phyloP scores from a whole-genome alignment of 2,329 filamentous ascomycete species.

The Cordyceps farinosa region DNA sequence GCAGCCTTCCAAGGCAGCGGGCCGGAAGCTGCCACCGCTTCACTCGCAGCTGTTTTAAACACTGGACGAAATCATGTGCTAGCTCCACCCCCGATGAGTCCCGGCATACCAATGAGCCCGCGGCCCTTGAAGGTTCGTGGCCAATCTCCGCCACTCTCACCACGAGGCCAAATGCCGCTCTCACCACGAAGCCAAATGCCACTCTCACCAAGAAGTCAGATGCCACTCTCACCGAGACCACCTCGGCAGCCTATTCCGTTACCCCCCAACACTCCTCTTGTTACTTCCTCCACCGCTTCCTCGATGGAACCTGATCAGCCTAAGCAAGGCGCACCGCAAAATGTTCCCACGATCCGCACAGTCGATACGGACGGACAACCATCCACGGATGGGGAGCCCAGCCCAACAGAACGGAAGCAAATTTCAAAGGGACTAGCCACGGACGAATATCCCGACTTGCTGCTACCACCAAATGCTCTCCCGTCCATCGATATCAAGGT shows the following conservation, averaged over 20 bases:
- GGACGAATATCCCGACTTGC: constrained; percentile 80
- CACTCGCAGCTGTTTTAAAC: constrained; percentile 51
- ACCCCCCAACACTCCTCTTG: constrained; percentile 61
- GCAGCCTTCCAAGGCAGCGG: constrained; percentile 19
- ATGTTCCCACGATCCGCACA: constrained; percentile 15
- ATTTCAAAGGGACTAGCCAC: constrained; percentile 77
- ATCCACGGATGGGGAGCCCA: constrained; percentile 29
- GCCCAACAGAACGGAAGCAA: constrained; percentile 42
- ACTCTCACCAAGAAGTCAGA: constrained; percentile 32
- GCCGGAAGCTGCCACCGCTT: constrained; percentile 42
- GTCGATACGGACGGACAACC: constrained; percentile 35
- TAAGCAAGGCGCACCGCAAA: constrained; percentile 10
- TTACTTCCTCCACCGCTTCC: constrained; percentile 47
- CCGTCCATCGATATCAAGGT: constrained; percentile 82
- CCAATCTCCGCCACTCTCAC: constrained; percentile 66
- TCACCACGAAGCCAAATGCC: constrained; percentile 32
- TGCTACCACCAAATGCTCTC: constrained; percentile 84
- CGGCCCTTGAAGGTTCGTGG: constrained; percentile 53
- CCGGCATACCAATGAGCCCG: constrained; percentile 58
- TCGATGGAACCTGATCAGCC: constrained; percentile 16
- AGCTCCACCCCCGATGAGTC: constrained; percentile 50
- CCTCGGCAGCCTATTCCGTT: constrained; percentile 71
- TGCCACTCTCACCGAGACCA: constrained; percentile 44
- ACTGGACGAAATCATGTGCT: constrained; percentile 34
- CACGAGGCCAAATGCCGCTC: constrained; percentile 37